Percentiles rank a stretch among this genome's conserved stretches.
Conservation (phyloP, 1,284 basidiomycete genomes). For the Puccinia polysora region DNA sequence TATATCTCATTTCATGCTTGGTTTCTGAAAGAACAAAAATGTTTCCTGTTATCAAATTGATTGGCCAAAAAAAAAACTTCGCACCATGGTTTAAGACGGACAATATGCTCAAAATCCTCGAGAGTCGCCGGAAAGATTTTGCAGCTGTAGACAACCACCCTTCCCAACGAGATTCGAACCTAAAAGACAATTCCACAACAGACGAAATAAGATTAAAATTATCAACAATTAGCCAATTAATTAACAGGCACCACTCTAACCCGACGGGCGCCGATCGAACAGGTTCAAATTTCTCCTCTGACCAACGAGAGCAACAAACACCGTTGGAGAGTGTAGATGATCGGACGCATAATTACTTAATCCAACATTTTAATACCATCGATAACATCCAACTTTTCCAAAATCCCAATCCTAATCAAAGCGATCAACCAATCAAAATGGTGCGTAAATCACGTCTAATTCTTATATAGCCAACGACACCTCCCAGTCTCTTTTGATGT, state of each 20-base stretch:
- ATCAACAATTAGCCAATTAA: conserved; percentile 17
- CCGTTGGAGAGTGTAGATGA: not conserved
- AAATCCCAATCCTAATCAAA: conserved; percentile 37
- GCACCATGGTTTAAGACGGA: conserved; percentile 3
- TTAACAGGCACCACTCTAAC: conserved; percentile 5
- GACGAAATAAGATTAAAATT: conserved; percentile 18
- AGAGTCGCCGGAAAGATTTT: conserved; percentile 12
- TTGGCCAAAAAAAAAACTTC: not conserved
- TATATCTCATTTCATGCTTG: not conserved
- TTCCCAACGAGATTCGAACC: not conserved
- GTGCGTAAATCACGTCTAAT: too few relatives aligned
- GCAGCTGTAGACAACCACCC: not conserved
- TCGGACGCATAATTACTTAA: conserved; percentile 2
- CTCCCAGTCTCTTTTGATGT: too few relatives aligned
- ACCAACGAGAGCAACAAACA: not conserved
- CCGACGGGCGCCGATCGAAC: conserved; percentile 7
- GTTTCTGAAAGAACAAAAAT: not conserved
- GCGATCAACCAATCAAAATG: conserved; percentile 37
- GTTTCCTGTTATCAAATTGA: not conserved
- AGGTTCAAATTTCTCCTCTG: not conserved
- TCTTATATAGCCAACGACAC: too few relatives aligned
- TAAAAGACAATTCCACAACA: not conserved
- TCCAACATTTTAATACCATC: conserved; percentile 30
- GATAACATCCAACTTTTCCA: conserved; percentile 39
- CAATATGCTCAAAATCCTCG: conserved; percentile 37